Evolutionary conservation across 768 basidiomycete species (phyloP).

Genomic region (Clavaria fumosa): DNA sequence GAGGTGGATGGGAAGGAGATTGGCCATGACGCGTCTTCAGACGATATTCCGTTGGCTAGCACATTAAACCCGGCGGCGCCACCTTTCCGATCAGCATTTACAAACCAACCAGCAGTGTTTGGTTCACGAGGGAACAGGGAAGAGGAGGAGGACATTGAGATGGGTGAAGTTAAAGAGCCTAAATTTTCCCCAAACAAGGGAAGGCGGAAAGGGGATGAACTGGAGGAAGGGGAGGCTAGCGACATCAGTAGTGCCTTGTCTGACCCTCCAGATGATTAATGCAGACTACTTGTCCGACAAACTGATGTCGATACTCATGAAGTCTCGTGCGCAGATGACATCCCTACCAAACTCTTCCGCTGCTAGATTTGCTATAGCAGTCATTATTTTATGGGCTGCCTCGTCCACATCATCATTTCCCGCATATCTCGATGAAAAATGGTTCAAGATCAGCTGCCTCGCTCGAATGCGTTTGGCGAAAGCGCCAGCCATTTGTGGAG

Average conservation of each 20-base stretch:
- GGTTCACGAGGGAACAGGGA: constrained; percentile 2
- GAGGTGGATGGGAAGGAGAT: constrained; percentile 25
- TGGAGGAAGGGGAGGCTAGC: constrained; percentile 80
- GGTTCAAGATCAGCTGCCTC: constrained; percentile 55
- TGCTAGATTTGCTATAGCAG: constrained; percentile 44
- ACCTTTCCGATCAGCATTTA: background rate
- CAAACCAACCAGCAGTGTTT: background rate
- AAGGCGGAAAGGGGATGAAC: constrained; percentile 51
- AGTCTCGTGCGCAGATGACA: constrained; percentile 57
- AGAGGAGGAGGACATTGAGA: constrained; percentile 61
- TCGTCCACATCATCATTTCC: constrained; percentile 42
- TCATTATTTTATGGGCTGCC: constrained; percentile 41
- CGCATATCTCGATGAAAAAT: constrained; percentile 72
- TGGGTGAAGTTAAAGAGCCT: constrained; percentile 80
- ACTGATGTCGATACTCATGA: constrained; percentile 53
- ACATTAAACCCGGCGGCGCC: background rate
- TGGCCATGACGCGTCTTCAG: constrained; percentile 22
- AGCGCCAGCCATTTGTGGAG: constrained; percentile 77
- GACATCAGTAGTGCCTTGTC: constrained; percentile 67
- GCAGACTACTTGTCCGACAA: constrained; percentile 18
- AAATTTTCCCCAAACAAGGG: constrained; percentile 24
- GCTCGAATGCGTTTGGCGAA: constrained; percentile 60
- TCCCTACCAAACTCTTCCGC: constrained; percentile 35
- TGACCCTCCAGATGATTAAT: constrained; percentile 50
- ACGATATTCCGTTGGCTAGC: constrained; percentile 7